Conservation (phyloP, 2,329 filamentous ascomycete genomes). For the Metarhizium robertsii region DNA sequence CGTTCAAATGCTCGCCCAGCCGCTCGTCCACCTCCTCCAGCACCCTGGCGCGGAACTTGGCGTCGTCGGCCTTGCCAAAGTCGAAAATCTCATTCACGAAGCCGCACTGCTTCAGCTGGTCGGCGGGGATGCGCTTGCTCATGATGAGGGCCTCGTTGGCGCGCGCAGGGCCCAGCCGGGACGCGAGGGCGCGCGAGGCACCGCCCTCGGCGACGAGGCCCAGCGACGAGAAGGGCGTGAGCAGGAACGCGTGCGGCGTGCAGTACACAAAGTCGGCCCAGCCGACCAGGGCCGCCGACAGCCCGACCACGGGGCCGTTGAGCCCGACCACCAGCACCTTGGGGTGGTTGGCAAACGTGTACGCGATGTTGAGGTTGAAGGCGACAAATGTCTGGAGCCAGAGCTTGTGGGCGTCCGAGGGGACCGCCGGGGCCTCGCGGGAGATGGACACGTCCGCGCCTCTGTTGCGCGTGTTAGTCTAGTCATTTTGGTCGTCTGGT, state of each 20-base stretch:
- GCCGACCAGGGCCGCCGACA: slow-evolving; percentile 73
- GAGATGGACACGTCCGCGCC: slow-evolving; percentile 67
- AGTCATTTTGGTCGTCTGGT: no score
- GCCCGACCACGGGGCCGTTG: slow-evolving; percentile 84
- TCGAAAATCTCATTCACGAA: slow-evolving; percentile 81
- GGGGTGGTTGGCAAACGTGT: slow-evolving; percentile 85
- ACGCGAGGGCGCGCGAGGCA: slow-evolving; percentile 67
- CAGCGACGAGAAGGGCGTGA: slow-evolving; percentile 85
- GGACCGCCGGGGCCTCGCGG: slow-evolving; percentile 29
- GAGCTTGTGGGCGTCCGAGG: slow-evolving; percentile 33
- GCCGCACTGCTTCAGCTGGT: slow-evolving; percentile 65
- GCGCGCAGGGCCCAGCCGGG: slow-evolving; percentile 67
- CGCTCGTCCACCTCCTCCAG: slow-evolving; percentile 71
- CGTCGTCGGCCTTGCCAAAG: slow-evolving; percentile 50
- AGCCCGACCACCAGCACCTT: slow-evolving; percentile 88
- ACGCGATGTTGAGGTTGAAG: slow-evolving; percentile 83
- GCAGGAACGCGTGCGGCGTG: slow-evolving; percentile 69
- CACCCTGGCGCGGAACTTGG: slow-evolving; percentile 62
- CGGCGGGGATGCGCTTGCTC: slow-evolving; percentile 65
- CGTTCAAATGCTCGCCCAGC: slow-evolving; percentile 70
- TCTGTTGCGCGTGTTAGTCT: slow-evolving; percentile 29
- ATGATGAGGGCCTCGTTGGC: slow-evolving; percentile 92
- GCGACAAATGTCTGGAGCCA: slow-evolving; percentile 66
- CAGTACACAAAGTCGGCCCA: slow-evolving; percentile 91
- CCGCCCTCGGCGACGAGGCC: slow-evolving; percentile 87